Conservation (phyloP, 2,329 filamentous ascomycete genomes). For the Fusarium scirpi region DNA sequence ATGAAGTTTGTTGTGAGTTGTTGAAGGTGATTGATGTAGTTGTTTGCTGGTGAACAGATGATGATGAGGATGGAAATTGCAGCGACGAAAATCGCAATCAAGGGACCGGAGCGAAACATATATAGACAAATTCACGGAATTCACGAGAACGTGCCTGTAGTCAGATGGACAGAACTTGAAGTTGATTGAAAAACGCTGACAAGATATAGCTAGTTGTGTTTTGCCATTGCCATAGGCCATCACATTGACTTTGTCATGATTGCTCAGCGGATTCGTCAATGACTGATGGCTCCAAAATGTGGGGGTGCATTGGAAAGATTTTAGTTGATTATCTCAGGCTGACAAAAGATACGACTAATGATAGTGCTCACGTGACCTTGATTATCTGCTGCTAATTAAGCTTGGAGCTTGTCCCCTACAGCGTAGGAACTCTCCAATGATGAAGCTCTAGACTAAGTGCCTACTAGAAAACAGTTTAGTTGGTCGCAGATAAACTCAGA, state of each 20-base stretch:
- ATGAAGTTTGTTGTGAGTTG: conserved; percentile 38
- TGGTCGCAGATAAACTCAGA: neutral
- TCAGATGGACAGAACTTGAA: conserved; percentile 26
- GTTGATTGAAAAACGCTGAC: conserved; percentile 47
- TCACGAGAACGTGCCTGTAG: conserved; percentile 43
- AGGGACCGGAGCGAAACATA: conserved; percentile 53
- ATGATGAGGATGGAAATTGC: conserved; percentile 55
- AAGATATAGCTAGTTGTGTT: conserved; percentile 38
- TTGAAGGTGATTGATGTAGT: conserved; percentile 41
- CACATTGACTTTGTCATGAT: conserved; percentile 38
- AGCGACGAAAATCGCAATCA: conserved; percentile 53
- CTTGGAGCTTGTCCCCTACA: neutral
- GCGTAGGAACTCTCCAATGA: neutral
- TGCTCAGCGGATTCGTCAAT: conserved; percentile 44
- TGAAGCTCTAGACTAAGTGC: neutral
- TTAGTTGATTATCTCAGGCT: conserved; percentile 39
- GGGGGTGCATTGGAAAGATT: conserved; percentile 4
- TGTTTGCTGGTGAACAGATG: conserved; percentile 45
- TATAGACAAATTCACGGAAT: conserved; percentile 50
- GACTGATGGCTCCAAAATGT: neutral
- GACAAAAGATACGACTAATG: conserved; percentile 24
- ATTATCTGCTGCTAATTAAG: neutral
- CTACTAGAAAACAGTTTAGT: neutral
- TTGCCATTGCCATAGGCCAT: conserved; percentile 2
- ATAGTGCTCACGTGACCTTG: conserved; percentile 24